Evolutionary conservation across 805 yeast genomes (phyloP).

Genomic region (Jamesozyma piceae): DNA sequence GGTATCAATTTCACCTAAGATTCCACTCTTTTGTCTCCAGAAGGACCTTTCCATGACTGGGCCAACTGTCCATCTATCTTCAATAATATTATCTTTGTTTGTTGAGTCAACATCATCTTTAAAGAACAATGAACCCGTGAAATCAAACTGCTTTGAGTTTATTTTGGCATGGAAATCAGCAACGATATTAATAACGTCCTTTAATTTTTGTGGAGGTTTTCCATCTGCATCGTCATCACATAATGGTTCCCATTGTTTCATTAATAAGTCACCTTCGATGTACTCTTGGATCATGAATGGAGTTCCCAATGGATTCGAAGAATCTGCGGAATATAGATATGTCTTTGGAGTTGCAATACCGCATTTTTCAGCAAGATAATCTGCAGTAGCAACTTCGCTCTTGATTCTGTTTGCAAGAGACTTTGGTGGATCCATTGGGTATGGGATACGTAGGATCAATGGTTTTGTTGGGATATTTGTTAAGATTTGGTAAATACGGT

Average conservation of each 20-base stretch:
- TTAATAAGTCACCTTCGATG: constrained; percentile 68
- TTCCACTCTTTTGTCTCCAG: constrained; percentile 48
- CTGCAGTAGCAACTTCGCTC: constrained; percentile 91
- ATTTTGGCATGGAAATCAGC: constrained; percentile 55
- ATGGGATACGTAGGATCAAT: constrained; percentile 78
- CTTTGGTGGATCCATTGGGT: constrained; percentile 58
- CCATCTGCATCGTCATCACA: constrained; percentile 44
- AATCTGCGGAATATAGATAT: constrained; percentile 51
- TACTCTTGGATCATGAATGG: constrained; percentile 80
- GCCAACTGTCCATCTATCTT: constrained; percentile 74
- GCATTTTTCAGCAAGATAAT: constrained; percentile 59
- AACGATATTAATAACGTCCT: constrained; percentile 60
- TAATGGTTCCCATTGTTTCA: constrained; percentile 89
- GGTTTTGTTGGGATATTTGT: constrained; percentile 47
- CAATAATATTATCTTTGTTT: constrained; percentile 4
- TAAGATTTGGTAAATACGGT: constrained; percentile 70
- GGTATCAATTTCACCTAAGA: constrained; percentile 33
- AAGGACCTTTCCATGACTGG: constrained; percentile 75
- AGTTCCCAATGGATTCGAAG: constrained; percentile 51
- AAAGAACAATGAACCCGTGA: constrained; percentile 86
- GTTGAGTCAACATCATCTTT: constrained; percentile 4
- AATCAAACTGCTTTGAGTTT: constrained; percentile 42
- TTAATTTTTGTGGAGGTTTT: constrained; percentile 40
- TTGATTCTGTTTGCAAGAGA: constrained; percentile 60
- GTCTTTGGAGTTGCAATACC: constrained; percentile 67